Evolutionary conservation across 1,284 basidiomycete genomes (phyloP).

Genomic region (Coniophora puteana): DNA sequence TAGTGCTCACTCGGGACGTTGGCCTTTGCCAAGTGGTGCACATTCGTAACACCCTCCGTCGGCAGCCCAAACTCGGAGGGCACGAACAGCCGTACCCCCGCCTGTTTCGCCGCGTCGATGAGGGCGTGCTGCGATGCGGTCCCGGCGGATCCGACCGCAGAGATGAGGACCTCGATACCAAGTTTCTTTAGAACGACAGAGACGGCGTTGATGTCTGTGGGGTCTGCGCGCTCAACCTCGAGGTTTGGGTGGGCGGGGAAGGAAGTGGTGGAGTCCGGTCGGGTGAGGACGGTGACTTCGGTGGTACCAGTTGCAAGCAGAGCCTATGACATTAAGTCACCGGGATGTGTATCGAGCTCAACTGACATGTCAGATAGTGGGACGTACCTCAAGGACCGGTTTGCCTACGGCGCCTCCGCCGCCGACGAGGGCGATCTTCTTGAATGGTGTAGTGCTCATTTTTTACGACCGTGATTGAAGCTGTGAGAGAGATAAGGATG

Average conservation of each 20-base stretch:
- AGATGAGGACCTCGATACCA: constrained; percentile 11
- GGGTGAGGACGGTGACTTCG: too few species aligned
- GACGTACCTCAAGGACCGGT: too few species aligned
- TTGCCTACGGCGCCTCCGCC: too few species aligned
- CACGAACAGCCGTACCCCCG: neutral
- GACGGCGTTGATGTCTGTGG: constrained; percentile 4
- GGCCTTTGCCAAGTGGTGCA: neutral
- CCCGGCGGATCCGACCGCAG: constrained; percentile 1
- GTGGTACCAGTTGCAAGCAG: constrained; percentile 11
- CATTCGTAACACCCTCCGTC: neutral
- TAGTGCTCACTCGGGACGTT: constrained; percentile 1
- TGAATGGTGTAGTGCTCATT: too few species aligned
- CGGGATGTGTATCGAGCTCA: too few species aligned
- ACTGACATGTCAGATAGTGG: too few species aligned
- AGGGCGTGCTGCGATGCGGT: constrained; percentile 6
- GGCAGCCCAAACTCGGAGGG: neutral
- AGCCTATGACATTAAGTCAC: too few species aligned
- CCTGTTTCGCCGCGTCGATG: neutral
- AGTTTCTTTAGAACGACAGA: constrained; percentile 6
- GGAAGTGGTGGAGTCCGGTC: constrained; percentile 6
- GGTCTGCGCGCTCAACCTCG: constrained; percentile 5
- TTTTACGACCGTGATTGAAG: too few species aligned
- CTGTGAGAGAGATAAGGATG: too few species aligned
- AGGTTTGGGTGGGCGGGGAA: constrained; percentile 8
- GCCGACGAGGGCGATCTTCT: too few species aligned